Conservation (phyloP, 768 basidiomycete species). For the Boletellus ananiceps region DNA sequence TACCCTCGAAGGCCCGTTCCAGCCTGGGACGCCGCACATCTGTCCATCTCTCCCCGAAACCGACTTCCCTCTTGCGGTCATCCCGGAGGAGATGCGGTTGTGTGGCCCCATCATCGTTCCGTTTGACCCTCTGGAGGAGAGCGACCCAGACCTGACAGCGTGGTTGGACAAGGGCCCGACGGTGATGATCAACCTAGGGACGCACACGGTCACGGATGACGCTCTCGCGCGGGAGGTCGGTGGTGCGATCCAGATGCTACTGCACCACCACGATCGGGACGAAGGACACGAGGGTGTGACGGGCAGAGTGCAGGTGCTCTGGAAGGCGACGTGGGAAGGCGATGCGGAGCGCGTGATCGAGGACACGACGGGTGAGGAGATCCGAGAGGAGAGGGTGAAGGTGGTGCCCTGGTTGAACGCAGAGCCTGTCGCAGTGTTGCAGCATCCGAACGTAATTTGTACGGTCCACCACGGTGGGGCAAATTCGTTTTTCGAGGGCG, state of each 20-base stretch:
- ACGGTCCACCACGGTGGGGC: slow-evolving; percentile 3
- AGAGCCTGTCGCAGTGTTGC: slow-evolving; percentile 7
- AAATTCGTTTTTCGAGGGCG: neutral
- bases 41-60: slow-evolving; percentile 2
- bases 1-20: neutral
- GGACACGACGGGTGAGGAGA: neutral
- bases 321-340: slow-evolving; percentile 1
- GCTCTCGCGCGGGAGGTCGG: neutral
- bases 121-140: slow-evolving; percentile 7
- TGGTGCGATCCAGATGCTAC: slow-evolving; percentile 4
- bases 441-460: slow-evolving; percentile 1
- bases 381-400: slow-evolving; percentile 8
- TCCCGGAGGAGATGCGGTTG: slow-evolving; percentile 5
- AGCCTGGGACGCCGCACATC: neutral
- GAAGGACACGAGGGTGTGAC: neutral
- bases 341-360: neutral
- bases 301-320: slow-evolving; percentile 7
- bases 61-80: slow-evolving; percentile 1
- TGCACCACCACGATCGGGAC: neutral
- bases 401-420: slow-evolving; percentile 9
- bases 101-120: slow-evolving; percentile 9
- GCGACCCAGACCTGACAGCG: neutral
- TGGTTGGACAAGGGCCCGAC: slow-evolving; percentile 11
- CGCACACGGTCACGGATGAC: slow-evolving; percentile 1
- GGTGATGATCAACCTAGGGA: slow-evolving; percentile 10